phyloP scores from a whole-genome alignment of 208 protist genomes.

The Strigomonas oncopelti region DNA sequence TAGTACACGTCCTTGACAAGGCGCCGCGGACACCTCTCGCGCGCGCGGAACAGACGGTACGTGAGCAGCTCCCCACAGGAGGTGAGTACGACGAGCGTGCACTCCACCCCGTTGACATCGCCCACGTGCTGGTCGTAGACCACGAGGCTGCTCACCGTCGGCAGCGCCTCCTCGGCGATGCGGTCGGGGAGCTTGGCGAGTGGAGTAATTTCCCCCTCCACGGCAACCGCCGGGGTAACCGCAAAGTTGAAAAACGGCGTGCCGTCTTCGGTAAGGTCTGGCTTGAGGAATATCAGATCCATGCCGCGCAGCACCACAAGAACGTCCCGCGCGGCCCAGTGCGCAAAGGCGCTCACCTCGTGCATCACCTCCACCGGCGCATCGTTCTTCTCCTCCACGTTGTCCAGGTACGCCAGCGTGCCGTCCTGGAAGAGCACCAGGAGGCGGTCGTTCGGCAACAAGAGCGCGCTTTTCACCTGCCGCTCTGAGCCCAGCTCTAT shows the following conservation, averaged over 20 bases:
- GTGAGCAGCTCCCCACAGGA: slow-evolving; percentile 73
- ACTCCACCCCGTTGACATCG: slow-evolving; percentile 9
- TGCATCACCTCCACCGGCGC: slow-evolving; percentile 6
- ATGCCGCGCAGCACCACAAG: slow-evolving; percentile 37
- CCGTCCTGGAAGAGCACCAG: slow-evolving; percentile 4
- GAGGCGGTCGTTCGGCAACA: background rate
- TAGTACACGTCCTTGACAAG: slow-evolving; percentile 74
- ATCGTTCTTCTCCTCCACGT: background rate
- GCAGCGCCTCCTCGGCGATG: slow-evolving; percentile 37
- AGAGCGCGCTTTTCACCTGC: background rate
- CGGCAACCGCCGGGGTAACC: slow-evolving; percentile 38
- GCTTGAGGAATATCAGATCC: slow-evolving; percentile 39
- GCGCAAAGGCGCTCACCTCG: slow-evolving; percentile 35
- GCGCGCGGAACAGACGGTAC: slow-evolving; percentile 44
- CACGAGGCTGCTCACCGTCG: slow-evolving; percentile 51
- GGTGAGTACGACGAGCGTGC: slow-evolving; percentile 52
- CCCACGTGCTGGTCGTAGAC: slow-evolving; percentile 40
- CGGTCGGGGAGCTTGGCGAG: slow-evolving; percentile 26
- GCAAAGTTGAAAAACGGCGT: slow-evolving; percentile 46
- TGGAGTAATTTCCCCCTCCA: slow-evolving; percentile 30
- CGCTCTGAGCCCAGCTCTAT: slow-evolving; percentile 12
- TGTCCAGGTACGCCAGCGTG: background rate
- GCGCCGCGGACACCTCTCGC: slow-evolving; percentile 42
- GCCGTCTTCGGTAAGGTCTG: slow-evolving; percentile 8
- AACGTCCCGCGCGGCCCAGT: slow-evolving; percentile 22